Conservation (phyloP, 306 rosid genomes). For the Alnus glutinosa region DNA sequence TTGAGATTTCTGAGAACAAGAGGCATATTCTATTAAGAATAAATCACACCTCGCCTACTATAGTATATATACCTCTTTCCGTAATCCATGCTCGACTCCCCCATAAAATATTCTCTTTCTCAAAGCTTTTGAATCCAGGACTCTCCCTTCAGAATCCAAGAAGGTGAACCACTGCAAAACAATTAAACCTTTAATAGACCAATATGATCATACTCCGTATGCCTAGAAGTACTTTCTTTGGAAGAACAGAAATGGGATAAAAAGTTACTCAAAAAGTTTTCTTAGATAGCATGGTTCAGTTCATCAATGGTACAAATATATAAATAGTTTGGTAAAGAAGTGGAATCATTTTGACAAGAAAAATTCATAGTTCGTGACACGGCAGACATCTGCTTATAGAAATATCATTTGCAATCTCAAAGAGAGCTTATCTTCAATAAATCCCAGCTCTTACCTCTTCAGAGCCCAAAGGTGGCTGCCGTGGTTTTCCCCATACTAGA, state of each 20-base stretch:
- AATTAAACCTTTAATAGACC: constrained; percentile 15
- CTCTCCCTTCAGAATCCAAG: constrained; percentile 91
- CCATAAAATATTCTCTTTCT: constrained; percentile 95
- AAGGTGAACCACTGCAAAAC: constrained; percentile 73
- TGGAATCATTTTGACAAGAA: not conserved
- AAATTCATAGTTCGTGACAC: constrained; percentile 18
- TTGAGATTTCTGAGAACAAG: constrained; percentile 30
- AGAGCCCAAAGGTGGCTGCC: constrained; percentile 75
- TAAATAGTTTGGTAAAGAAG: not conserved
- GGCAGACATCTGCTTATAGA: constrained; percentile 4
- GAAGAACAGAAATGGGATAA: not conserved
- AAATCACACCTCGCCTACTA: constrained; percentile 19
- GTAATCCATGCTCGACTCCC: constrained; percentile 79
- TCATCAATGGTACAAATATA: not conserved
- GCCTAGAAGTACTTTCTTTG: constrained; percentile 12
- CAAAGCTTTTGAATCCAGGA: constrained; percentile 67
- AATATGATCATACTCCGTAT: constrained; percentile 21
- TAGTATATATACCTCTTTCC: constrained; percentile 66
- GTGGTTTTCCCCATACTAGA: constrained; percentile 90
- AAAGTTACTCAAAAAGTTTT: not conserved
- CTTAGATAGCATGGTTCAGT: not conserved
- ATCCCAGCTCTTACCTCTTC: constrained; percentile 65
- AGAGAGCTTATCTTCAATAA: constrained; percentile 22
- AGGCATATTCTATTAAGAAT: constrained; percentile 30
- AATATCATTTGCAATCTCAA: not conserved